phyloP scores from a whole-genome alignment of 805 yeast species.

The Cyberlindnera veronae region DNA sequence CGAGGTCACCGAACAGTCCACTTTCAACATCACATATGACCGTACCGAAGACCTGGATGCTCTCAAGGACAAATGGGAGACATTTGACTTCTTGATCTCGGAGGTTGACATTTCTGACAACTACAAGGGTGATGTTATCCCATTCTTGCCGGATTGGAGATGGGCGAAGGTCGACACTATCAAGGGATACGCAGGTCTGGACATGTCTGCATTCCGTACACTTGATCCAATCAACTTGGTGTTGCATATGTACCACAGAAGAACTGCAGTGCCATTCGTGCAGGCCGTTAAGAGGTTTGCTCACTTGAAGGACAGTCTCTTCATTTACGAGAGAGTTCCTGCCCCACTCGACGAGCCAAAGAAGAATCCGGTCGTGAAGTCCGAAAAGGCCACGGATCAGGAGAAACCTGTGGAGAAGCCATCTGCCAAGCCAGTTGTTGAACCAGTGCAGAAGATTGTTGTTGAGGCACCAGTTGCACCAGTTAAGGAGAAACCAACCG shows the following conservation, averaged over 20 bases:
- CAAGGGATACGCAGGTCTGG: slow-evolving; percentile 40
- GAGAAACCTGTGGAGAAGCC: not conserved
- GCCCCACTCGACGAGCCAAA: not conserved
- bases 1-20: slow-evolving; percentile 40
- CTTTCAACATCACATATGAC: slow-evolving; percentile 51
- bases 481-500: not conserved
- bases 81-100: slow-evolving; percentile 51
- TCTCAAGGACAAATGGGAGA: slow-evolving; percentile 41
- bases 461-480: not conserved
- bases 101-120: slow-evolving; percentile 21
- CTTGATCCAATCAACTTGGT: slow-evolving; percentile 12
- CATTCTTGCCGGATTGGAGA: slow-evolving; percentile 28
- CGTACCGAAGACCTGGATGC: slow-evolving; percentile 57
- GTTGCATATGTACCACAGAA: slow-evolving; percentile 3
- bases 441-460: too few relatives aligned
- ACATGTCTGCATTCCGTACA: slow-evolving; percentile 19
- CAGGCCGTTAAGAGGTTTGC: slow-evolving; percentile 14
- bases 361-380: not conserved
- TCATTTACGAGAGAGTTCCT: slow-evolving; percentile 19
- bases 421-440: not conserved
- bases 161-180: slow-evolving; percentile 44
- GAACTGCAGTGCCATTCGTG: slow-evolving; percentile 17
- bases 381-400: not conserved
- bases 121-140: slow-evolving; percentile 14
- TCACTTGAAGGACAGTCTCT: slow-evolving; percentile 9